phyloP scores from a whole-genome alignment of 176 grass and related monocot species.

The Paspalum notatum region DNA sequence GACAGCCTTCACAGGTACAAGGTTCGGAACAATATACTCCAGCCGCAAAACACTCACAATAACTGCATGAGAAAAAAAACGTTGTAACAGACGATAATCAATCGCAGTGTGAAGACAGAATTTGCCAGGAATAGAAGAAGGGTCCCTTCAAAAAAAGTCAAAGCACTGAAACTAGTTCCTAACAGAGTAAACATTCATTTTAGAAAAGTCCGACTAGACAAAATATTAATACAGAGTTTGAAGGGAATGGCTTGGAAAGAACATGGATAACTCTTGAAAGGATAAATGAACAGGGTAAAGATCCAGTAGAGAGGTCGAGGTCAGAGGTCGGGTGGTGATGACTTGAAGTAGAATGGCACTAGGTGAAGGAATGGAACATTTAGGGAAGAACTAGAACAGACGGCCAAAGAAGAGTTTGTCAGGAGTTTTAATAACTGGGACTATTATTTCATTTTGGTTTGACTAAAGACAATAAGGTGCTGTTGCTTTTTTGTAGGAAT shows the following conservation, averaged over 20 bases:
- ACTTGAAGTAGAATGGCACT: background rate
- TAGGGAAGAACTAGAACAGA: slow-evolving; percentile 4
- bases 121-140: background rate
- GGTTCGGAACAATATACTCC: slow-evolving; percentile 98
- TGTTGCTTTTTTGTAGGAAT: background rate
- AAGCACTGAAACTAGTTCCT: background rate
- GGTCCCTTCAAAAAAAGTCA: slow-evolving; percentile 8
- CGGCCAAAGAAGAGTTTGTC: background rate
- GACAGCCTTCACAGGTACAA: slow-evolving; percentile 85
- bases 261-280: slow-evolving; percentile 32
- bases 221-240: slow-evolving; percentile 22
- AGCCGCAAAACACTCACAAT: slow-evolving; percentile 97
- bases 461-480: background rate
- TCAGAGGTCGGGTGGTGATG: background rate
- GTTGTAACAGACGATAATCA: slow-evolving; percentile 15
- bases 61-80: slow-evolving; percentile 52
- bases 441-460: background rate
- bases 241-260: slow-evolving; percentile 8
- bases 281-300: background rate
- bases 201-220: background rate
- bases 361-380: background rate
- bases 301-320: background rate
- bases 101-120: background rate
- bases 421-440: background rate
- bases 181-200: background rate